Evolutionary conservation across 2,329 filamentous ascomycete genomes (phyloP).

Genomic region (Chrysoporthe austroafricana): DNA sequence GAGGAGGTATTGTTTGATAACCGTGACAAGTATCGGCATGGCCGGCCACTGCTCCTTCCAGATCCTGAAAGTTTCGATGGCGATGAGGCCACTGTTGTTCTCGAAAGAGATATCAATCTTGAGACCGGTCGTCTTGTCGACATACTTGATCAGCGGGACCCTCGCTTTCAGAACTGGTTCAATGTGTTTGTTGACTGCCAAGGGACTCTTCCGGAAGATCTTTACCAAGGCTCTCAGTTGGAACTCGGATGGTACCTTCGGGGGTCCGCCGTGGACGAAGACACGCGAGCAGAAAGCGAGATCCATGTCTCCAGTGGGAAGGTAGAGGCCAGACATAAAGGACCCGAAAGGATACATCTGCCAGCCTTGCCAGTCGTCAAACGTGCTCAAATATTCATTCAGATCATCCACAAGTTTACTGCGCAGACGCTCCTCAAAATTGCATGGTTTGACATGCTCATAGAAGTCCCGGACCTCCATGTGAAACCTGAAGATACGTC

Average conservation of each 20-base stretch:
- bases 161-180: slow-evolving; percentile 75
- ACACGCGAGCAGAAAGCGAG: slow-evolving; percentile 73
- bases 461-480: slow-evolving; percentile 92
- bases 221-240: slow-evolving; percentile 65
- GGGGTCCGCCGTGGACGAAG: slow-evolving; percentile 56
- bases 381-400: slow-evolving; percentile 52
- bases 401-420: slow-evolving; percentile 73
- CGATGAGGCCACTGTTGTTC: slow-evolving; percentile 79
- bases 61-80: slow-evolving; percentile 76
- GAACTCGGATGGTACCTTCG: slow-evolving; percentile 50
- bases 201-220: slow-evolving; percentile 58
- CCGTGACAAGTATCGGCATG: slow-evolving; percentile 82
- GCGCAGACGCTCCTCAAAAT: slow-evolving; percentile 78
- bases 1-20: slow-evolving; percentile 90
- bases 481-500: slow-evolving; percentile 66
- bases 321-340: slow-evolving; percentile 78
- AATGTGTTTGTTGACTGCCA: slow-evolving; percentile 63
- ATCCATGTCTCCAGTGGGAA: slow-evolving; percentile 86
- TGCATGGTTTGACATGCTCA: slow-evolving; percentile 75
- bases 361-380: slow-evolving; percentile 35
- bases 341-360: slow-evolving; percentile 85
- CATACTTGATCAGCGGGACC: slow-evolving; percentile 91
- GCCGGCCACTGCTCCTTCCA: slow-evolving; percentile 83
- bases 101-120: slow-evolving; percentile 95
- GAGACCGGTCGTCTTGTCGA: slow-evolving; percentile 76